A percentile compares a stretch with the other conserved stretches of the same genome.
phyloP scores from a whole-genome alignment of 2,329 filamentous ascomycete genomes.

The Aspergillus brunneoviolaceus region DNA sequence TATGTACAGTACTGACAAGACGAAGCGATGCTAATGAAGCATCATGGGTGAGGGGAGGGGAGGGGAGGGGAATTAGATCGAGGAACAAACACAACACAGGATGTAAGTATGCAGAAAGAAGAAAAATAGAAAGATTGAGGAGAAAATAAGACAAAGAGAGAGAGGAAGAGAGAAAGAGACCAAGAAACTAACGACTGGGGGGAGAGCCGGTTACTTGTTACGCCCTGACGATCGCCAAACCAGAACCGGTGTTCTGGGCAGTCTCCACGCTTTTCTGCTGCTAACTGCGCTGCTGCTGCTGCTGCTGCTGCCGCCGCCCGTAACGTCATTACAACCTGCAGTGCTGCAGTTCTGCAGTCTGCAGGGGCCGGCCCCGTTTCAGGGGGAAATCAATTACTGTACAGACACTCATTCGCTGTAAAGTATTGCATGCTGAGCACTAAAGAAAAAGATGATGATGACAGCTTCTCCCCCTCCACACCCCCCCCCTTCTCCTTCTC shows the following conservation, averaged over 20 bases:
- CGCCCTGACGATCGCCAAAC: constrained; percentile 23
- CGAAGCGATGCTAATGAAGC: constrained; percentile 15
- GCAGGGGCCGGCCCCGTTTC: constrained; percentile 1
- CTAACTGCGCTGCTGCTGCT: not conserved
- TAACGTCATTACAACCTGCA: constrained; percentile 7
- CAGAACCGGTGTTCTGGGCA: constrained; percentile 17
- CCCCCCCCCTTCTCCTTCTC: too few species aligned
- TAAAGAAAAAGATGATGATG: not conserved
- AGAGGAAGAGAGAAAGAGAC: constrained; percentile 1
- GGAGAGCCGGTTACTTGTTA: constrained; percentile 10
- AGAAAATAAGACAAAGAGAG: not conserved
- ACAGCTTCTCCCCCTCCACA: not conserved
- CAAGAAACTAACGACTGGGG: not conserved
- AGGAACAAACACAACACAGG: not conserved
- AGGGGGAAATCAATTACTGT: constrained; percentile 3
- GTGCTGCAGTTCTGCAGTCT: not conserved
- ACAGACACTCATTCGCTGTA: not conserved
- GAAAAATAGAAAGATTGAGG: not conserved
- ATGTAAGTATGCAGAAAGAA: not conserved
- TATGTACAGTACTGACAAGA: not conserved
- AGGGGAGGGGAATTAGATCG: not conserved
- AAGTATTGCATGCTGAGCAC: too few species aligned
- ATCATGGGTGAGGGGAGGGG: constrained; percentile 10
- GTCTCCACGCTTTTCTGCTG: constrained; percentile 14
- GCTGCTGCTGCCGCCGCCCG: not conserved